Conservation (phyloP, 805 yeast genomes). For the Hanseniaspora osmophila region DNA sequence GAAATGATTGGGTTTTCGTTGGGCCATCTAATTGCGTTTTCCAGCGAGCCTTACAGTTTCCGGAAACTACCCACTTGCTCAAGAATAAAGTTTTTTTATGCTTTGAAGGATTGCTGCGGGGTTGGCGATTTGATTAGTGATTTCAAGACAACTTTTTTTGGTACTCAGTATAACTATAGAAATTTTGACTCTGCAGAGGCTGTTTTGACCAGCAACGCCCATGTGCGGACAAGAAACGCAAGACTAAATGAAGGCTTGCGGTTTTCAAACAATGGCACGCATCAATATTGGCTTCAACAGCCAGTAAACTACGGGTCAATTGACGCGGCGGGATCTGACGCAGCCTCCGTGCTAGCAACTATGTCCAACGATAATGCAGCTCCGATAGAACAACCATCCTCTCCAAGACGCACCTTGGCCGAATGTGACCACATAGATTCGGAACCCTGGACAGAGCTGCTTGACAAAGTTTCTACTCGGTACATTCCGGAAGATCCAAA, state of each 20-base stretch:
- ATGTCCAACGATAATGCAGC: not conserved
- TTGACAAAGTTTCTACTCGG: slow-evolving; percentile 8
- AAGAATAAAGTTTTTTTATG: slow-evolving; percentile 44
- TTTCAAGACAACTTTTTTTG: slow-evolving; percentile 48
- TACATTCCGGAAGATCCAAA: slow-evolving; percentile 21
- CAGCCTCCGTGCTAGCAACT: not conserved
- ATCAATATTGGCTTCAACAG: slow-evolving; percentile 62
- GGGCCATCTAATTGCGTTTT: slow-evolving; percentile 80
- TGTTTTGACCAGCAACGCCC: slow-evolving; percentile 45
- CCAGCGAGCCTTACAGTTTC: slow-evolving; percentile 56
- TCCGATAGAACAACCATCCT: not conserved
- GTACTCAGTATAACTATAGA: slow-evolving; percentile 70
- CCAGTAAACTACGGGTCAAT: slow-evolving; percentile 6
- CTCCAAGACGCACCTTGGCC: not conserved
- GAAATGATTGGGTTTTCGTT: slow-evolving; percentile 78
- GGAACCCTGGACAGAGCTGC: slow-evolving; percentile 16
- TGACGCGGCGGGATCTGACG: not conserved
- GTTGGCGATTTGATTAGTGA: slow-evolving; percentile 68
- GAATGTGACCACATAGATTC: not conserved
- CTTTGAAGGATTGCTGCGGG: slow-evolving; percentile 66
- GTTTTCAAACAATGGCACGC: slow-evolving; percentile 62
- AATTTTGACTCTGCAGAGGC: slow-evolving; percentile 74
- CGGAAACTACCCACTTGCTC: slow-evolving; percentile 53
- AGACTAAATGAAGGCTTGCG: slow-evolving; percentile 74
- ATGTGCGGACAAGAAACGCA: slow-evolving; percentile 46